Evolutionary conservation across 2,329 filamentous ascomycete genomes (phyloP), one percentile per base, ranked within the genome.

Genomic region (Colletotrichum chlorophyti): DNA sequence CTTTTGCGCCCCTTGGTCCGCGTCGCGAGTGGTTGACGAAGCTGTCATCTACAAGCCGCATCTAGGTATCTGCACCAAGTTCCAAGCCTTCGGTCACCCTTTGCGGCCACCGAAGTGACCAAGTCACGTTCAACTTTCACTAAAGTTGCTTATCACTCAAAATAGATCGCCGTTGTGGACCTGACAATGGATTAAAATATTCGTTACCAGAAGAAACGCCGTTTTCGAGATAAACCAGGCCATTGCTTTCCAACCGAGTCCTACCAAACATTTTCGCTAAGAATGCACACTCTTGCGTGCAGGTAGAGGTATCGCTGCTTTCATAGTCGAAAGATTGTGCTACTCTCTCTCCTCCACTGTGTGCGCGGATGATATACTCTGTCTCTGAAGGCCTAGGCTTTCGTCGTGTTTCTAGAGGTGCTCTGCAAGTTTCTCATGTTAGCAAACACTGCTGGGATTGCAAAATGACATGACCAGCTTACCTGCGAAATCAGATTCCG

Each of bases 401-500:
- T 61, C 1, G 59, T 61, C 38, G 31, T 42, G 23, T 60, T 60
- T 34, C 47, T 52, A n/a, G 58, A 53, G 23, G 53, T 37, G 32
- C 38, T 63, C 53, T 53, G 17, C 8, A 7, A 15, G 4, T 21
- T n/a, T n/a, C n/a, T 24, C 24, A 15, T 19, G 15, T 48, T 8
- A 51, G 35, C 7, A 41, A n/a, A n/a, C 19, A 14, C 10, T 23
- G 7, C n/a, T 21, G 6, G 8, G 14, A 8, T 19, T 17, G 7
- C 14, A 29, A 12, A 8, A 9, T 10, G n/a, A 40, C 11, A 9
- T 21, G n/a, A n/a, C n/a, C 14, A 12, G 54, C 68, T 53, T 58
- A 72, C 74, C 69, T 82, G 76, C n/a, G 77, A 72, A 64, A 88
- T 87, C 69, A 85, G 74, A 21, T 67, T 74, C 50, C 79, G 78